Evolutionary conservation across 768 basidiomycete genomes (phyloP).

Genomic region (Lactifluus pinguis): DNA sequence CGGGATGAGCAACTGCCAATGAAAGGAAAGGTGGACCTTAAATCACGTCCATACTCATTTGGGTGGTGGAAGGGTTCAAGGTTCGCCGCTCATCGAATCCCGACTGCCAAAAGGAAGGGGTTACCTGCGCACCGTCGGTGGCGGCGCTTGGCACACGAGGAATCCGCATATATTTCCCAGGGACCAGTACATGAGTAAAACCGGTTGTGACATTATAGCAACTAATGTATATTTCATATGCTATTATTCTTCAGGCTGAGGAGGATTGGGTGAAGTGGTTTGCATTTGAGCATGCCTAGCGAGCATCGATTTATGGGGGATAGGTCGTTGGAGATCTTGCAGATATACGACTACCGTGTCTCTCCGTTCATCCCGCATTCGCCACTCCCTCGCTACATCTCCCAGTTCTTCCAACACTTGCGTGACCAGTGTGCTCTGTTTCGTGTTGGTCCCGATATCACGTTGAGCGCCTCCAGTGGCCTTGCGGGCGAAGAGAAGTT

Average conservation of each 20-base stretch:
- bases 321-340: constrained; percentile 11
- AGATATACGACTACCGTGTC: constrained; percentile 7
- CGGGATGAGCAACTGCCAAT: background rate
- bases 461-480: constrained; percentile 12
- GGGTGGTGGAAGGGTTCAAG: background rate
- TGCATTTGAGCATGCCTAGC: background rate
- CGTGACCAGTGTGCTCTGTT: constrained; percentile 15
- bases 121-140: constrained; percentile 15
- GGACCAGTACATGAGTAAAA: background rate
- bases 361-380: constrained; percentile 13
- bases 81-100: constrained; percentile 12
- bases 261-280: background rate
- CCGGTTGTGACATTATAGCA: background rate
- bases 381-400: constrained; percentile 22
- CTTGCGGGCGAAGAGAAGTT: constrained; percentile 25
- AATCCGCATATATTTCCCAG: background rate
- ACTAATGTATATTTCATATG: background rate
- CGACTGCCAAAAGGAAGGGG: constrained; percentile 20
- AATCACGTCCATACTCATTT: background rate
- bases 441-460: background rate
- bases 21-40: background rate
- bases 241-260: background rate
- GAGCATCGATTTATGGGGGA: constrained; percentile 12
- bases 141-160: background rate
- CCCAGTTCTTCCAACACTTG: constrained; percentile 17